Percentiles rank a stretch among this genome's conserved stretches.
These are phyloP conservation scores for Monilinia laxa DNA, from an alignment of 2,329 filamentous ascomycete species.

Conservation along the genomic window DNA sequence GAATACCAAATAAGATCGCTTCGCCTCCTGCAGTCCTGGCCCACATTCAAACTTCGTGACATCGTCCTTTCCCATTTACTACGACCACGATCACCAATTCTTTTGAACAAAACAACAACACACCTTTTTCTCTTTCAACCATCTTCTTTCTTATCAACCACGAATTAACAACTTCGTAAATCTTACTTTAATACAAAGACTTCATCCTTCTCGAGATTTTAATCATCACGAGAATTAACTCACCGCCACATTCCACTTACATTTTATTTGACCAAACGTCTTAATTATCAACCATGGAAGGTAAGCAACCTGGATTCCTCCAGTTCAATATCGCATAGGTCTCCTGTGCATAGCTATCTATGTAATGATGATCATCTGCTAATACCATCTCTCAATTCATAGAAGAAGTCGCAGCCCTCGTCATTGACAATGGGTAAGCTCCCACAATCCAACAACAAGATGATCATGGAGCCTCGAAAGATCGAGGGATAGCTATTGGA, in stretches of 20 bases:
- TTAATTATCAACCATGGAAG: constrained; percentile 45
- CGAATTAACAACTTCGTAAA: constrained; percentile 23
- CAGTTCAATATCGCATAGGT: neutral
- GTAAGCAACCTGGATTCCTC: constrained; percentile 36
- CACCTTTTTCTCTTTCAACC: constrained; percentile 20
- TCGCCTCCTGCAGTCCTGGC: constrained; percentile 25
- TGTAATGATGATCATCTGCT: constrained; percentile 31
- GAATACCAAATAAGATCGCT: constrained; percentile 22
- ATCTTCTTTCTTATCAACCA: constrained; percentile 24
- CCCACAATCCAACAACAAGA: constrained; percentile 34
- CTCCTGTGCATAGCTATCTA: constrained; percentile 29
- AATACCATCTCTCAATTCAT: constrained; percentile 42
- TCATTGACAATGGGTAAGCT: constrained; percentile 99
- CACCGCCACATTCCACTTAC: constrained; percentile 22
- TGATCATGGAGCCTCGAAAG: constrained; percentile 25
- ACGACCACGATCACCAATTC: constrained; percentile 27
- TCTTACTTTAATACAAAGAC: constrained; percentile 17
- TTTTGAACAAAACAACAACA: constrained; percentile 24
- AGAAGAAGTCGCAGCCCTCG: constrained; percentile 99
- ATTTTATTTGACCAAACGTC: constrained; percentile 37
- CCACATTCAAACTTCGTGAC: constrained; percentile 24
- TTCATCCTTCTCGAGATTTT: constrained; percentile 22
- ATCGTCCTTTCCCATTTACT: constrained; percentile 24
- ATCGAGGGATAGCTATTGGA: constrained; percentile 32
- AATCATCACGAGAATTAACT: constrained; percentile 18